These are phyloP conservation scores for Cystobasidium ongulense DNA, from an alignment of 768 basidiomycete genomes.

Conservation along the genomic window DNA sequence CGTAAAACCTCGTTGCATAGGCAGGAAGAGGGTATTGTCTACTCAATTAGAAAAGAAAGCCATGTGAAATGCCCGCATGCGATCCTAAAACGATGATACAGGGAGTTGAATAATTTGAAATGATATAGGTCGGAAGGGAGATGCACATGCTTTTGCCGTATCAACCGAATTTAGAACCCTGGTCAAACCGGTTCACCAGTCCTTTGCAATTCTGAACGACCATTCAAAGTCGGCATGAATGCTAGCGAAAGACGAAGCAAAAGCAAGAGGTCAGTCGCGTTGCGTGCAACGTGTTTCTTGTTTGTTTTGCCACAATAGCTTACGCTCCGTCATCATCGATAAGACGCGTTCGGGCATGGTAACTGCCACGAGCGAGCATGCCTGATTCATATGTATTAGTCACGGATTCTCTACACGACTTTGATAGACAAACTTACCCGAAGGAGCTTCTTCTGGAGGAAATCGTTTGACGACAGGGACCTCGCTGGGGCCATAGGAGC, in stretches of 20 bases:
- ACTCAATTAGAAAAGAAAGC: too few species aligned
- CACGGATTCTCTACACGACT: neutral
- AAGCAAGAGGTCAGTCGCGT: neutral
- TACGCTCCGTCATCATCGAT: constrained; percentile 27
- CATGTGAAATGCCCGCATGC: too few species aligned
- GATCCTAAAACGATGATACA: too few species aligned
- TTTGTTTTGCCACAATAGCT: neutral
- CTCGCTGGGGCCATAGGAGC: constrained; percentile 32
- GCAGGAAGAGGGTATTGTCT: too few species aligned
- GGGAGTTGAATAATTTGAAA: too few species aligned
- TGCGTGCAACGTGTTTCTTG: neutral
- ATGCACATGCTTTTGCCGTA: neutral
- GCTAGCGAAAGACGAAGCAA: neutral
- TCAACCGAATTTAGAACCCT: neutral
- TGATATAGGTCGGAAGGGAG: neutral
- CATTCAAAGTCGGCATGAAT: constrained; percentile 28
- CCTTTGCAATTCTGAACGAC: constrained; percentile 29
- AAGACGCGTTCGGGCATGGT: constrained; percentile 17
- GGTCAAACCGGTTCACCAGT: constrained; percentile 15
- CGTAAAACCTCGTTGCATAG: too few species aligned
- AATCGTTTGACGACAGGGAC: constrained; percentile 31
- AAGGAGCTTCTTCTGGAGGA: constrained; percentile 36
- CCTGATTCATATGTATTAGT: constrained; percentile 8
- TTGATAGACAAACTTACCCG: neutral
- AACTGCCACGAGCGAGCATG: constrained; percentile 24